These are phyloP conservation scores for Colletotrichum orchidophilum DNA, from an alignment of 2,329 filamentous ascomycete genomes.

Conservation along the genomic window DNA sequence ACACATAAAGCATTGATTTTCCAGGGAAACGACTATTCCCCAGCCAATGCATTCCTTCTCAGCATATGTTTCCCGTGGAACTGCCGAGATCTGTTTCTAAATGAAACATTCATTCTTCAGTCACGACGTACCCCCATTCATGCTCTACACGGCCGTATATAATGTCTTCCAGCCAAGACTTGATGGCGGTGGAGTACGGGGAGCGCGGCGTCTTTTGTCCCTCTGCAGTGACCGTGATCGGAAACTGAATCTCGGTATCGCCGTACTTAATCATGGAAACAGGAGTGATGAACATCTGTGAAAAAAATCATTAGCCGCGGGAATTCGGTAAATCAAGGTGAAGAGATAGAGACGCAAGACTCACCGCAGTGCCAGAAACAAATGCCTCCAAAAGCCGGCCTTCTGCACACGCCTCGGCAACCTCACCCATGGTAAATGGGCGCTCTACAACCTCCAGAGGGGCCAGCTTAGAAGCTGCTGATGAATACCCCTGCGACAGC, in stretches of 20 bases:
- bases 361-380: conserved; percentile 84
- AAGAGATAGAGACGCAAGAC: conserved; percentile 44
- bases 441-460: conserved; percentile 73
- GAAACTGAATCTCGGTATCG: conserved; percentile 70
- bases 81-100: no score
- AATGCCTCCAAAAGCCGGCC: conserved; percentile 86
- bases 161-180: conserved; percentile 74
- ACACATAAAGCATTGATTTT: no score
- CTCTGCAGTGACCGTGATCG: conserved; percentile 57
- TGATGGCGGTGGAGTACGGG: conserved; percentile 66
- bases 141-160: conserved; percentile 77
- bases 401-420: conserved; percentile 77
- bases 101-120: conserved; percentile 55
- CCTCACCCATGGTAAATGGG: conserved; percentile 82
- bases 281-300: conserved; percentile 75
- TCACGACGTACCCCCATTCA: conserved; percentile 74
- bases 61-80: not conserved
- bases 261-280: conserved; percentile 75
- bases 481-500: conserved; percentile 65
- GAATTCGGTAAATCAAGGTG: not conserved
- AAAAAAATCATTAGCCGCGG: conserved; percentile 28
- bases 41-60: not conserved
- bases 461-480: not conserved
- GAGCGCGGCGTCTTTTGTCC: not conserved
- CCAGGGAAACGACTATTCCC: rapidly evolving